These are phyloP conservation scores for Alternaria sp. DNA, from an alignment of 2,329 filamentous ascomycete genomes.

Conservation along the genomic window DNA sequence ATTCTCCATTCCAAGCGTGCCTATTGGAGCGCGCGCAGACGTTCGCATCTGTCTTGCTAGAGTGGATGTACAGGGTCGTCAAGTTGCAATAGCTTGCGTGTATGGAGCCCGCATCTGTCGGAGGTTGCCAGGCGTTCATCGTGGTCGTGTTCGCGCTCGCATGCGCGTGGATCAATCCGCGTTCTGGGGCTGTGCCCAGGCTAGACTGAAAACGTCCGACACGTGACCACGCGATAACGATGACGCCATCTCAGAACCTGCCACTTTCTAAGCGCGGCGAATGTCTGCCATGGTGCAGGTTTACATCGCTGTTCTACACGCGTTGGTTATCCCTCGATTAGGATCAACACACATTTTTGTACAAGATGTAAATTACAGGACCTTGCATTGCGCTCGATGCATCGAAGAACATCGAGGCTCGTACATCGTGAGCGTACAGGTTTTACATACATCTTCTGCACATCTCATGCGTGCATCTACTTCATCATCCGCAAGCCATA, in stretches of 20 bases:
- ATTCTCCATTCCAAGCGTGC: neutral
- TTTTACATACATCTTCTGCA: neutral
- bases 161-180: neutral
- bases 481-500: too few relatives aligned
- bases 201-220: neutral
- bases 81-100: too few relatives aligned
- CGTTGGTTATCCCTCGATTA: neutral
- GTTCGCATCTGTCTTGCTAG: neutral
- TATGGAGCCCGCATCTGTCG: neutral
- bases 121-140: too few relatives aligned
- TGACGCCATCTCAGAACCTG: neutral
- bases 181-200: neutral
- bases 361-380: neutral
- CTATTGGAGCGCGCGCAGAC: neutral
- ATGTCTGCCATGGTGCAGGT: neutral
- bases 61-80: neutral
- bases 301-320: too few relatives aligned
- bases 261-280: neutral
- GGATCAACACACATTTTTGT: neutral
- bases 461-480: neutral
- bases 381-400: neutral
- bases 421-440: neutral
- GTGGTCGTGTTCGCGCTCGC: neutral
- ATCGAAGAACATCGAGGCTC: neutral
- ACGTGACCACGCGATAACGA: neutral